Base-by-base conservation (phyloP, 2,329 filamentous ascomycete species). In the Neopestalotiopsis clavispora region DNA sequence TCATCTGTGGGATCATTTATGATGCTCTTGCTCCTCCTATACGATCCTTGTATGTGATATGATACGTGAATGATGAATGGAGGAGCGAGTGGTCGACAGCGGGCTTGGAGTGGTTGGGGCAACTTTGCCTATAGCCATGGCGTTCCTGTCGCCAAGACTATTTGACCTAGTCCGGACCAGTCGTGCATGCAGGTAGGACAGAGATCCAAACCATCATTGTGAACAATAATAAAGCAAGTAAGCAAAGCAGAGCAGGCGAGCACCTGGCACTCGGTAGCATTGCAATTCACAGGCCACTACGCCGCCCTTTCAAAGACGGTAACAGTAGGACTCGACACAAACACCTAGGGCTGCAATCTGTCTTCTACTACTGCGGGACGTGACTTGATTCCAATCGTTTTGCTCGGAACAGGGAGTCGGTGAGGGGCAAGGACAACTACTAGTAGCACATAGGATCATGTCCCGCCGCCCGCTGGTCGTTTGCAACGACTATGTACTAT, bases 381-480 rank as follows among this genome's bases (percentile, higher is more conserved):
- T 34, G 57, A 59, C 57, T 59, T 30, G 57, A 59, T 17, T 59
- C 45, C 45, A 52, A 20, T 52, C 17, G 45, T n/a, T 52, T 52
- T 52, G 45, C 45, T 52, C n/a, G 57, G 57, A 30, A 62, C 59
- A 20, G 40, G 38, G 40, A 64, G 61, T 64, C 61, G 61, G 61
- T 64, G 61, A 64, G 61, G 38, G 59, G 59, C 59, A 20, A 34
- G n/a, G 45, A 52, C 45, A 52, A 20, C 17, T n/a, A 17, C 17
- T 20, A 52, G 17, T 20, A 59, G 23, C 57, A 59, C 23, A 59
- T 34, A 59, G 57, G 30, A 30, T 34, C 5, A 28, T 62, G 20
- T 34, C 34, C 61, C 13, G 40, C 40, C 23, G 42, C 17, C 20
- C 45, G 34, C 34, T 38, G 34, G 34, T 52, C 45, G 45, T 52